Base-by-base conservation (phyloP, 2,329 filamentous ascomycete genomes). In the Penicillium sp. region DNA sequence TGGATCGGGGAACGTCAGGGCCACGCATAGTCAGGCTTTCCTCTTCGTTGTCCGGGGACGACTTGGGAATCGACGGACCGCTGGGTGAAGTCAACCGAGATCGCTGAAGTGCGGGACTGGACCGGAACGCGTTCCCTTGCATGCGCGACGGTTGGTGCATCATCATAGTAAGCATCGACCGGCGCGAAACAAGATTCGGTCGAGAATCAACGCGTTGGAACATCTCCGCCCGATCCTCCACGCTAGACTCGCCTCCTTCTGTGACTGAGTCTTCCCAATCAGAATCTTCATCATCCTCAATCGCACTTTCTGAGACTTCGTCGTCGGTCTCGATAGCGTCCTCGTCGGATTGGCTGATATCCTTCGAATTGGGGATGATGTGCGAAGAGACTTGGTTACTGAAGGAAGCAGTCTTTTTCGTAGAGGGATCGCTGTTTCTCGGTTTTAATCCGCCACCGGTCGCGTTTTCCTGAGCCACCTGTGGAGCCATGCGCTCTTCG, bases 151-250 rank as follows among this genome's bases (percentile, higher is more conserved):
- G 86, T 65, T 95, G 84, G 60, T 88, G 87, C 67, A 99, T 83
- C 78, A 92, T 86, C 44, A 92, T 84, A 0, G 91, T 96, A 58
- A 99, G 86, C 34, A 97, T 81, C 2, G 92, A 97, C 42, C 87
- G 86, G 41, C 88, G 84, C 1, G 92, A 95, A 2, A 87, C 86
- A 22, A 97, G 77, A 64, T 95, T 89, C 7, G 85, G 83, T 68
- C 84, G 84, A 34, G 91, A 96, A 68, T 95, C 89, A 41, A 97
- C 90, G 8, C 93, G 87, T 69, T 91, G 84, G 79, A 99, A 99
- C 61, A 89, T 78, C 16, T 82, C 80, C 82, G 84, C 53, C 40
- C 55, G 56, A 9, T 93, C 87, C 54, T 93, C 88, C 43, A 90
- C 79, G 66, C 88, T 95, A 1, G 88, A 88, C 59, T 88, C 87